Evolutionary conservation across 225 moss, liverwort and hornwort genomes (phyloP).

Genomic region (Straminergon stramineum): DNA sequence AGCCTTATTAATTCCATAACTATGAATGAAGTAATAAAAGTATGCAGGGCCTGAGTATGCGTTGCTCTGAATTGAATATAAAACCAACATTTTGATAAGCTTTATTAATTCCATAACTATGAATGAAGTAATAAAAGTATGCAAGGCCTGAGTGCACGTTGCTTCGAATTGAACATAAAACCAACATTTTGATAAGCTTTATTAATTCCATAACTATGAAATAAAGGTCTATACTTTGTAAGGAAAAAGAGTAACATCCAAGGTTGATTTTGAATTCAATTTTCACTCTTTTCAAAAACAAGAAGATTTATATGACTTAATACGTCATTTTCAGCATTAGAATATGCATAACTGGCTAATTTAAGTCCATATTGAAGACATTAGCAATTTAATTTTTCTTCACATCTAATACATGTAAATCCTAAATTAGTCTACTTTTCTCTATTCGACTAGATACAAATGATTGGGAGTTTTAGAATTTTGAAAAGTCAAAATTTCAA

Average conservation of each 20-base stretch:
- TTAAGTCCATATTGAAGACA: not conserved
- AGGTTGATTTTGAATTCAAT: not conserved
- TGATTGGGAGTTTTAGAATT: not conserved
- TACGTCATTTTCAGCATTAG: not conserved
- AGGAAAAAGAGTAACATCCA: not conserved
- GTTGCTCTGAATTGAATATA: too few species aligned
- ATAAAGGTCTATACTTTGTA: not conserved
- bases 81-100: too few species aligned
- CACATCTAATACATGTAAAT: not conserved
- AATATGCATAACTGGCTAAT: not conserved
- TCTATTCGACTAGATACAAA: not conserved
- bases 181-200: too few species aligned
- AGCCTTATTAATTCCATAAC: not conserved
- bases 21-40: not conserved
- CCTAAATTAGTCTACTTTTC: not conserved
- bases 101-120: too few species aligned
- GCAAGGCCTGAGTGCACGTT: too few species aligned
- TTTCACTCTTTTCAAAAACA: not conserved
- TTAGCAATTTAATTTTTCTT: not conserved
- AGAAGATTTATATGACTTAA: not conserved
- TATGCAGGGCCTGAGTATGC: too few species aligned
- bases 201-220: too few species aligned
- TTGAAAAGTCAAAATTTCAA: not conserved
- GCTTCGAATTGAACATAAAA: too few species aligned
- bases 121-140: too few species aligned